Percentiles rank a stretch among this genome's conserved stretches.
phyloP scores from a whole-genome alignment of 78 protist genomes.

The slime mould (Dictyostelium discoideum) region dicty_2.7 NC_007091.3:4705501-4706000 shows the following conservation, averaged over 20 bases:
- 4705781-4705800: not conserved
- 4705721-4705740: not conserved
- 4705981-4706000: constrained; percentile 62
- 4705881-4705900: constrained; percentile 27
- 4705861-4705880: constrained; percentile 39
- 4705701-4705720: constrained; percentile 13
- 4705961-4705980: constrained; percentile 55
- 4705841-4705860: constrained; percentile 17
- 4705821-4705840: constrained; percentile 42
- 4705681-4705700: constrained; percentile 61
- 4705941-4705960: not conserved
- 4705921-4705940: constrained; percentile 40
- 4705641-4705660: constrained; percentile 60
- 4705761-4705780: not conserved
- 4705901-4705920: constrained; percentile 41
- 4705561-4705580: constrained; percentile 17
- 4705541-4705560: constrained; percentile 47
- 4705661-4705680: constrained; percentile 48
- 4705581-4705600: not conserved
- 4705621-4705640: constrained; percentile 68
- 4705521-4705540: not conserved
- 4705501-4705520: not conserved
- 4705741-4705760: not conserved
- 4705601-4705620: constrained; percentile 45
- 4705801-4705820: not conserved